Base-by-base conservation (phyloP, 129 eudicot genomes). In the Glebionis coronaria region DNA sequence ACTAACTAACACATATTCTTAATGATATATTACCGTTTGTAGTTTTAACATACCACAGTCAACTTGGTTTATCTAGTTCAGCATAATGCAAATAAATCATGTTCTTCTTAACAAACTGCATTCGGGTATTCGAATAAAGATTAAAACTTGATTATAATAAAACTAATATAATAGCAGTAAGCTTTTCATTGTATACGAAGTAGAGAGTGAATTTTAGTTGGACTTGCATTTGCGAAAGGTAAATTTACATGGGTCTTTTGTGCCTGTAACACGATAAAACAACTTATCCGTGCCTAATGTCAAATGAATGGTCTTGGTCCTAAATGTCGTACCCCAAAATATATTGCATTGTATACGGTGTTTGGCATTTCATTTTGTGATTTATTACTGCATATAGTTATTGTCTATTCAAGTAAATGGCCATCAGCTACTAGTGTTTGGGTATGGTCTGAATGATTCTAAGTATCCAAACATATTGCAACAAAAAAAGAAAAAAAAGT, bases 161-260 rank as follows among this genome's bases (percentile, higher is more conserved):
- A 23, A 23, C 25, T 23, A 23, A 23, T 23, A 23, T 23, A 23
- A 23, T 1, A 23, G 25, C 25, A 1, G 25, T 2, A 46, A 62
- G 40, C 20, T 4, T 63, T 44, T 44, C 67, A 44, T 44, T 12
- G 10, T 49, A 52, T 28, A 10, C 29, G 29, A 50, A 66, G 28
- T 15, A 15, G 9, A 52, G 10, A 52, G 20, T 4, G 12, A 60
- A 49, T 47, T 71, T 40, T 14, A 6, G 9, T 52, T 25, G 67
- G 12, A 78, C 92, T 84, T 79, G 56, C 95, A 87, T 87, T 2
- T 82, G 90, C 20, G 81, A 74, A 71, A 90, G 83, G 77, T 90
- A 90, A 75, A 81, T 79, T 92, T 82, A 47, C 87, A 90, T 72
- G 97, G 97, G 97, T 90, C 74, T 90, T 95, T 73, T 81, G 81